These are phyloP conservation scores for Nitzschia sp. DNA, from an alignment of 108 stramenopile genomes.

Conservation along the genomic window DNA sequence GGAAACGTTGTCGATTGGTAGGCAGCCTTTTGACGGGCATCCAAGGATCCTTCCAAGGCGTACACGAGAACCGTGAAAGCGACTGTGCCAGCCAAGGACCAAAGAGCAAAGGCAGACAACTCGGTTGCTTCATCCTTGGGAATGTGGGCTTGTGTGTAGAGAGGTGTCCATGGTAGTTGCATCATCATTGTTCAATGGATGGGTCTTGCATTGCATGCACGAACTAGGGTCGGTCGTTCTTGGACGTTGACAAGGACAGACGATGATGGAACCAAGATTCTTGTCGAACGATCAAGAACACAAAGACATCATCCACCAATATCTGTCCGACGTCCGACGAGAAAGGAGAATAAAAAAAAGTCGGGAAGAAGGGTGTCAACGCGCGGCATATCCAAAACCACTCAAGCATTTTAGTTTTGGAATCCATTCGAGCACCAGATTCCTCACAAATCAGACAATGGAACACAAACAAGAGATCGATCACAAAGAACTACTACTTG, in stretches of 20 bases:
- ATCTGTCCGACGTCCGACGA: neutral
- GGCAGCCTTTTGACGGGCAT: constrained; percentile 65
- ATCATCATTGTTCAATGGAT: too few species aligned
- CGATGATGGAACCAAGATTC: too few species aligned
- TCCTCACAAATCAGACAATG: constrained; percentile 6
- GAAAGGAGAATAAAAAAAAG: constrained; percentile 3
- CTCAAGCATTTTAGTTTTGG: too few species aligned
- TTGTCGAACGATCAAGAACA: neutral
- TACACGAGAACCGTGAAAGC: constrained; percentile 74
- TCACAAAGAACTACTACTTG: constrained; percentile 13
- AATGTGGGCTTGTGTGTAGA: constrained; percentile 38
- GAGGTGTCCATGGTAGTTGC: constrained; percentile 42
- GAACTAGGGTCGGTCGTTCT: too few species aligned
- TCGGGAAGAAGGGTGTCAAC: neutral
- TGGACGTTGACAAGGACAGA: too few species aligned
- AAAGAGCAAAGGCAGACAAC: constrained; percentile 27
- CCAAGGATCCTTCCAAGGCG: constrained; percentile 62
- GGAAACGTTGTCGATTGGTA: constrained; percentile 76
- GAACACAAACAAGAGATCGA: constrained; percentile 39
- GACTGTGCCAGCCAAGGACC: constrained; percentile 65
- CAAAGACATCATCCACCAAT: too few species aligned
- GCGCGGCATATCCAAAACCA: too few species aligned
- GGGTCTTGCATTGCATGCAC: too few species aligned
- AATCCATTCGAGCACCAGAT: too few species aligned
- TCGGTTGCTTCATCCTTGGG: constrained; percentile 5